Conservation (phyloP, 2,329 filamentous ascomycete species). For the Ceratocystis colombiana region DNA sequence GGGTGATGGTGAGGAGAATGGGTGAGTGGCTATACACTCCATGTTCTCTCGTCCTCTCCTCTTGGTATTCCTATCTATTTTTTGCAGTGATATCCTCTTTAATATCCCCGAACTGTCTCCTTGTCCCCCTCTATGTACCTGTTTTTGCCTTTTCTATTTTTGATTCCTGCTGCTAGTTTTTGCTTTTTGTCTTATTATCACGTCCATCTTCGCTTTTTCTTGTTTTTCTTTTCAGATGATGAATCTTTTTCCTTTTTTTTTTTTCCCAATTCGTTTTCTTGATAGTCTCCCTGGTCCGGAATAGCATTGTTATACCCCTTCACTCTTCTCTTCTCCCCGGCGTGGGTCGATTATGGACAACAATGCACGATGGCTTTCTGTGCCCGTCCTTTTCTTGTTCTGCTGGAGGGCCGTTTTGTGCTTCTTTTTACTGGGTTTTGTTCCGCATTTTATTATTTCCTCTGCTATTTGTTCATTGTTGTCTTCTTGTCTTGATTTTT, state of each 20-base stretch:
- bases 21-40: too few relatives aligned
- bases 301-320: slow-evolving; percentile 3
- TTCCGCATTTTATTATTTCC: background rate
- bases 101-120: background rate
- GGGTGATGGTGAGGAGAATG: background rate
- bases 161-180: background rate
- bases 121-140: background rate
- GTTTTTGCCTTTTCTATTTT: slow-evolving; percentile 7
- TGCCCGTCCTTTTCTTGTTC: slow-evolving; percentile 4
- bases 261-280: slow-evolving; percentile 10
- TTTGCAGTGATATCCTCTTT: background rate
- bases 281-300: slow-evolving; percentile 6
- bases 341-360: slow-evolving; percentile 1
- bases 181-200: background rate
- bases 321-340: slow-evolving; percentile 7
- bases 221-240: slow-evolving; percentile 12
- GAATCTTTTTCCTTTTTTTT: slow-evolving; percentile 11
- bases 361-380: background rate
- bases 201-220: slow-evolving; percentile 1
- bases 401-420: background rate
- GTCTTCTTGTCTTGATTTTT: background rate
- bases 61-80: background rate
- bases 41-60: background rate
- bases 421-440: slow-evolving; percentile 1
- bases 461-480: background rate